Conservation (phyloP, 2,329 filamentous ascomycete genomes). For the Fusarium siculi region DNA sequence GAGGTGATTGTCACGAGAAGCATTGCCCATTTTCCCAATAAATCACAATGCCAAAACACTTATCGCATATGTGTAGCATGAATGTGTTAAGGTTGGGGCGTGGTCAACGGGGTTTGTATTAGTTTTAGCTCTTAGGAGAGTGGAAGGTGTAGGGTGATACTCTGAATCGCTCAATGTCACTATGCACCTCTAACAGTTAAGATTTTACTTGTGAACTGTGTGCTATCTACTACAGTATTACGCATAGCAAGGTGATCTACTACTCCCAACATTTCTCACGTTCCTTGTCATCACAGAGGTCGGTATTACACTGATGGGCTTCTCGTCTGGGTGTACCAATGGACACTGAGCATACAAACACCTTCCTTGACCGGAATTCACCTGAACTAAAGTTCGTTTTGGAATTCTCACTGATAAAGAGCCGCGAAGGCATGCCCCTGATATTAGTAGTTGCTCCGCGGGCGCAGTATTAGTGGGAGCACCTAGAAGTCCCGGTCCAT, state of each 20-base stretch:
- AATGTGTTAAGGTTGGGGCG: background rate
- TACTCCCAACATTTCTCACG: background rate
- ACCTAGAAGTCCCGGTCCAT: background rate
- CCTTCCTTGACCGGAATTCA: background rate
- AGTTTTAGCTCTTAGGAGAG: background rate
- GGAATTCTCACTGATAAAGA: background rate
- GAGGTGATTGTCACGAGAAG: background rate
- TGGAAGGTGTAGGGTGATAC: background rate
- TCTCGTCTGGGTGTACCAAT: background rate
- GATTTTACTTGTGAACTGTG: background rate
- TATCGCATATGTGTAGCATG: background rate
- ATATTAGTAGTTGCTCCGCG: constrained; percentile 10
- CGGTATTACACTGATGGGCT: background rate
- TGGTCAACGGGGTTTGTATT: background rate
- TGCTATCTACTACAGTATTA: background rate
- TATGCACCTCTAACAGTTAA: too few species aligned
- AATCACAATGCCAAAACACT: background rate
- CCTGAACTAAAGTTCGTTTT: background rate
- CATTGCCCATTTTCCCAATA: background rate
- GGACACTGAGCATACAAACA: background rate
- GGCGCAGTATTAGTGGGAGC: background rate
- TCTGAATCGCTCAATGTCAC: background rate
- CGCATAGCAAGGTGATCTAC: background rate
- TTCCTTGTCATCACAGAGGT: background rate
- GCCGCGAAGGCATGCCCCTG: background rate